Evolutionary conservation across 352 stramenopile genomes (phyloP).

Genomic region (Achlya hypogyna): DNA sequence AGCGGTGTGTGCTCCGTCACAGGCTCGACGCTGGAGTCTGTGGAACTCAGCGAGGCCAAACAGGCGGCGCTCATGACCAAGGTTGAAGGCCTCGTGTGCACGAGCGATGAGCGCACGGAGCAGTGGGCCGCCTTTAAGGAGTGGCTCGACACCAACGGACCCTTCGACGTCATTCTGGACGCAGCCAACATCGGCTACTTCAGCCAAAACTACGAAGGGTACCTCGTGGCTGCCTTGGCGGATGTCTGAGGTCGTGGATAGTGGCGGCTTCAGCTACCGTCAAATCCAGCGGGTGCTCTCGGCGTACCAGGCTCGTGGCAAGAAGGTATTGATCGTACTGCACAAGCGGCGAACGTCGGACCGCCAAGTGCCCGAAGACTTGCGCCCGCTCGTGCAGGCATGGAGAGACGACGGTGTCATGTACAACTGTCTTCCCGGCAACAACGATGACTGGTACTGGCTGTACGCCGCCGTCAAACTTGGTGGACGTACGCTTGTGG

Average conservation of each 20-base stretch:
- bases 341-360: constrained; percentile 91
- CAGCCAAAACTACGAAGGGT: constrained; percentile 93
- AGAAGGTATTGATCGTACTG: constrained; percentile 91
- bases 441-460: constrained; percentile 99
- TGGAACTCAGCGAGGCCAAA: constrained; percentile 46
- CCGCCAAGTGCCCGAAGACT: constrained; percentile 72
- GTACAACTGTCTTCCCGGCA: constrained; percentile 89
- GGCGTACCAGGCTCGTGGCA: constrained; percentile 81
- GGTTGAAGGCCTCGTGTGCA: constrained; percentile 72
- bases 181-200: constrained; percentile 98
- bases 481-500: constrained; percentile 67
- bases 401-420: constrained; percentile 75
- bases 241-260: constrained; percentile 19
- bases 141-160: constrained; percentile 57
- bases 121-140: constrained; percentile 80
- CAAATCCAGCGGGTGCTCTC: constrained; percentile 93
- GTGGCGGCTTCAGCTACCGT: constrained; percentile 89
- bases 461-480: constrained; percentile 91
- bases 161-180: constrained; percentile 93
- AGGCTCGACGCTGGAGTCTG: constrained; percentile 47
- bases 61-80: constrained; percentile 47
- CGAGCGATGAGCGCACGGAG: constrained; percentile 49
- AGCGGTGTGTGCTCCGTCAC: constrained; percentile 51
- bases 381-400: constrained; percentile 52
- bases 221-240: constrained; percentile 21